These are phyloP conservation scores for Rhizopogon rudus DNA, from an alignment of 768 basidiomycete genomes.

Conservation along the genomic window DNA sequence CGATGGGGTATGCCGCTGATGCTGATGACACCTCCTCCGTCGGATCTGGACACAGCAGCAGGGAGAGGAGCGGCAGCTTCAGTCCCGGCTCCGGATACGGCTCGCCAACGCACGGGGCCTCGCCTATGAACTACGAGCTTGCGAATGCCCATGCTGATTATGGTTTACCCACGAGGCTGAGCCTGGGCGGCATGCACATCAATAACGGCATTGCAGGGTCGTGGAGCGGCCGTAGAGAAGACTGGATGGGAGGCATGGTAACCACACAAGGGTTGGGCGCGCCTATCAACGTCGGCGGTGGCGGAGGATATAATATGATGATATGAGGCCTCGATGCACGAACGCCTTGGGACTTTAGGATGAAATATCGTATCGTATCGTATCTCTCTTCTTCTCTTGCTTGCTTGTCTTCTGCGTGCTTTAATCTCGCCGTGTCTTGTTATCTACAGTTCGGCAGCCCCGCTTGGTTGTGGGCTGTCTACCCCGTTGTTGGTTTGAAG, in stretches of 20 bases:
- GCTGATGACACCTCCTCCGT: conserved; percentile 36
- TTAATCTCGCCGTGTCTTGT: conserved; percentile 11
- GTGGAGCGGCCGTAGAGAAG: conserved; percentile 22
- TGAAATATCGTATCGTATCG: neutral
- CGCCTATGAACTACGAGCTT: conserved; percentile 32
- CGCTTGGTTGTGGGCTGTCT: conserved; percentile 1
- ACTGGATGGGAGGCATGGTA: conserved; percentile 29
- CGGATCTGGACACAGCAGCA: conserved; percentile 27
- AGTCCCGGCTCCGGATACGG: conserved; percentile 28
- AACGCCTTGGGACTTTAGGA: conserved; percentile 11
- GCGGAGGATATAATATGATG: conserved; percentile 36
- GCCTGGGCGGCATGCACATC: conserved; percentile 18
- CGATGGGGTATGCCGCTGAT: conserved; percentile 25
- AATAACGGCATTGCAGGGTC: conserved; percentile 19
- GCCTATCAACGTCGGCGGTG: conserved; percentile 35
- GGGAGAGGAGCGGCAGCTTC: conserved; percentile 33
- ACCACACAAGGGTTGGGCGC: conserved; percentile 30
- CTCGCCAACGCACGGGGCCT: conserved; percentile 24
- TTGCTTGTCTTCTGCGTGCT: conserved; percentile 8
- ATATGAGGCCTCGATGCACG: conserved; percentile 19
- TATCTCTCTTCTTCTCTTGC: conserved; percentile 8
- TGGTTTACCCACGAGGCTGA: conserved; percentile 15
- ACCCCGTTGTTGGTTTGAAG: neutral
- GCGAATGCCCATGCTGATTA: conserved; percentile 24
- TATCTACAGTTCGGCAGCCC: conserved; percentile 7